Evolutionary conservation across 257 asterid species (phyloP), one percentile per base, ranked within the genome.

Genomic region (Ligustrum vulgare): DNA sequence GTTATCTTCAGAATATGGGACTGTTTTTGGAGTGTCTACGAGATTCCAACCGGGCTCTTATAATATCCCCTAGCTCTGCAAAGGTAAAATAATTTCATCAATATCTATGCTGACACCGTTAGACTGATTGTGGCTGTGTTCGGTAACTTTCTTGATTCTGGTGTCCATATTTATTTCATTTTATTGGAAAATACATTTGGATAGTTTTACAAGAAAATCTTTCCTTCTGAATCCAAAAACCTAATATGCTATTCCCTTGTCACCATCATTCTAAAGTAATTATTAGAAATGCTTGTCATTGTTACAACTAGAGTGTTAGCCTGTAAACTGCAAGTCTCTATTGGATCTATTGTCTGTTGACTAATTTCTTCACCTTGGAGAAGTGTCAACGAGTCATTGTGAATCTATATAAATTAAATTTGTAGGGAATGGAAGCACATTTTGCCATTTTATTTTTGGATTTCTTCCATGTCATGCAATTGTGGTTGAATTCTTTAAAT

Each of bases 11-110:
- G 99, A 91, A 94, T 78, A 82, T 94, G 89, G 97, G 93, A 78
- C 84, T 86, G 20, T 79, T 80, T 72, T 34, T 73, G 76, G 97
- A 90, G 84, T 88, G 96, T 81, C 72, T 87, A 69, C 91, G 90
- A 78, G 99, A 94, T 83, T 82, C 93, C 84, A 82, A 67, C 65
- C 81, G 96, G 70, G 88, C 97, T 80, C 89, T 94, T 79, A 80
- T 71, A 43, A 67, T 85, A 56, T 87, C 70, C 80, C 94, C 99
- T 12, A 79, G 78, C 67, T 90, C 91, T 81, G 89, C 95, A 6
- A 94, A 94, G 98, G 99, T 92, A 77, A 72, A 77, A 60, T 69
- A 10, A 11, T 75, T 70, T 63, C 73, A 3, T 77, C 63, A 68
- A 35, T 5, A 33, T 71, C 70, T 60, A 51, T 32, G 64, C 16